phyloP scores from a whole-genome alignment of 768 basidiomycete species.

The Sistotremastrum suecicum region DNA sequence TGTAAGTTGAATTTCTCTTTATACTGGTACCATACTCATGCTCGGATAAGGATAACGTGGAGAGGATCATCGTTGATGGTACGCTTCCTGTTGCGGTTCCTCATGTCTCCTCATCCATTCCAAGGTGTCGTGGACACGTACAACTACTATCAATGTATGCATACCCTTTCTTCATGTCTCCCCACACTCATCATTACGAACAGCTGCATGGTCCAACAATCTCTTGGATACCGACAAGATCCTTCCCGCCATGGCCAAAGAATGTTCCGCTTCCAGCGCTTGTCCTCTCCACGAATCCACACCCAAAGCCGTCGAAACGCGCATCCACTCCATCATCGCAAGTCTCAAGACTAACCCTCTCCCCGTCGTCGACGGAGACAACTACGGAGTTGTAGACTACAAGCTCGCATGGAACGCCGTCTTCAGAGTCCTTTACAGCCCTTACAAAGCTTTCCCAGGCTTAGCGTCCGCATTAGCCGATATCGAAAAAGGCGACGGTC shows the following conservation, averaged over 20 bases:
- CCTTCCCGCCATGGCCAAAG: conserved; percentile 1
- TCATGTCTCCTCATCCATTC: no score
- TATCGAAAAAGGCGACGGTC: conserved; percentile 14
- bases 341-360: conserved; percentile 3
- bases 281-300: conserved; percentile 8
- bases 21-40: no score
- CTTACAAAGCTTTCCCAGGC: conserved; percentile 1
- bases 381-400: conserved; percentile 6
- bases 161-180: no score
- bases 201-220: background rate
- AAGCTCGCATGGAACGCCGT: background rate
- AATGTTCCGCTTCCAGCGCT: conserved; percentile 5
- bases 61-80: no score
- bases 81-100: no score
- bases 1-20: no score
- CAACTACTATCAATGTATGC: background rate
- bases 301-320: background rate
- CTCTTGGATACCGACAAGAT: conserved; percentile 9
- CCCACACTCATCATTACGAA: no score
- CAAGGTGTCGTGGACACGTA: no score
- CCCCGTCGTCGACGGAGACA: conserved; percentile 1
- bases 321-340: conserved; percentile 1
- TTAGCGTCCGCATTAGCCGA: conserved; percentile 13
- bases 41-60: no score
- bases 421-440: conserved; percentile 6